Conservation (phyloP, 148 eudicot species). For the Diospyros lotus region DNA sequence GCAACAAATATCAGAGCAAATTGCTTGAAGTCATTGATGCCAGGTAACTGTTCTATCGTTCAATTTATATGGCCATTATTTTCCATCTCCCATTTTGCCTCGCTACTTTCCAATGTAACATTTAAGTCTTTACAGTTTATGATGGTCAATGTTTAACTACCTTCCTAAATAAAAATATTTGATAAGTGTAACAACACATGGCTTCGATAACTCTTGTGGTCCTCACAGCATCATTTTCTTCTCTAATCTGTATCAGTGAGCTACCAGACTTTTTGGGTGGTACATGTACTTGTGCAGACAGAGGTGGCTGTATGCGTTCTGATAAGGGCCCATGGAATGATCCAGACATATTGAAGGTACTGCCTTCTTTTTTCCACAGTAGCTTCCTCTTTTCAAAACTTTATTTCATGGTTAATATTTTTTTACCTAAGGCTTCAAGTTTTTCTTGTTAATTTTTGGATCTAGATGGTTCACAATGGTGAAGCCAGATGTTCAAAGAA, state of each 20-base stretch:
- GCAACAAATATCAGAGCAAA: conserved; percentile 87
- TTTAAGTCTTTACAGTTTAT: neutral
- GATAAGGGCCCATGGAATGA: conserved; percentile 98
- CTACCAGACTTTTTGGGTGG: conserved; percentile 90
- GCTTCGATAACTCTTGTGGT: neutral
- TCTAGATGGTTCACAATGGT: conserved; percentile 81
- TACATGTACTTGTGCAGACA: conserved; percentile 70
- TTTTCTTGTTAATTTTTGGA: conserved; percentile 4
- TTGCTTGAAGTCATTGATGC: conserved; percentile 86
- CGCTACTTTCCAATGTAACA: neutral
- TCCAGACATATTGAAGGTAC: conserved; percentile 74
- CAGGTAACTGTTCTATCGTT: conserved; percentile 39
- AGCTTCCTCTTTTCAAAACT: neutral
- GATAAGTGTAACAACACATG: neutral
- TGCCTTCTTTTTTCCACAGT: neutral
- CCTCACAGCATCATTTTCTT: conserved; percentile 1
- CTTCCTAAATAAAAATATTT: neutral
- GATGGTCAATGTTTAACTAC: neutral
- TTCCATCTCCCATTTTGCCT: neutral
- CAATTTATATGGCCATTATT: conserved; percentile 35
- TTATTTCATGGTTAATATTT: neutral
- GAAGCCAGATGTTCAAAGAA: conserved; percentile 68
- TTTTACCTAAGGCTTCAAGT: no score
- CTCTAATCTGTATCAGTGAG: conserved; percentile 48
- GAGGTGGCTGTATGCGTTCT: conserved; percentile 83